Conservation (phyloP, 805 yeast genomes). For the Candida taoyuanica region DNA sequence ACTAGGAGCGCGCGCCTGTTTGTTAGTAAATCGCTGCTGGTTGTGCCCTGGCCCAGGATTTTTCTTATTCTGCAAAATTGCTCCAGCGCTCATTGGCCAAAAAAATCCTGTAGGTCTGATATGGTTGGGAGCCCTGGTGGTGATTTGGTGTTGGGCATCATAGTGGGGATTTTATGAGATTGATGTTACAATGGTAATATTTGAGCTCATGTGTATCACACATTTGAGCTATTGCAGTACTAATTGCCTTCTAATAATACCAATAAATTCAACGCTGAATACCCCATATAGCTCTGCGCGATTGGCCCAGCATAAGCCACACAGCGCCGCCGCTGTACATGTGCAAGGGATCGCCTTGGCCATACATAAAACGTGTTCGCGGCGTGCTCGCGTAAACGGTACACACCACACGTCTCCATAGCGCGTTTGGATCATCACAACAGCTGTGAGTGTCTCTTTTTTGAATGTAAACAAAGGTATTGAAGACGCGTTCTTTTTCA, state of each 20-base stretch:
- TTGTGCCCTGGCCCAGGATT: too few species aligned
- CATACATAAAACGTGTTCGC: slow-evolving; percentile 4
- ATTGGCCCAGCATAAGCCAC: slow-evolving; percentile 19
- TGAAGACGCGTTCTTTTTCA: too few species aligned
- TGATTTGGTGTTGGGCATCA: too few species aligned
- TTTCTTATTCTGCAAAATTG: slow-evolving; percentile 17
- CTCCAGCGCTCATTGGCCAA: slow-evolving; percentile 25
- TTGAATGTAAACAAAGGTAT: too few species aligned
- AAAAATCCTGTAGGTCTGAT: slow-evolving; percentile 2
- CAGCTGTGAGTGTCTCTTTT: too few species aligned
- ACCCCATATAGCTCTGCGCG: slow-evolving; percentile 9
- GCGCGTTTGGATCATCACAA: too few species aligned
- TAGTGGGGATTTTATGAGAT: too few species aligned
- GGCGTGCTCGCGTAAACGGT: background rate
- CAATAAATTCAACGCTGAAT: too few species aligned
- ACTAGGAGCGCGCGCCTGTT: too few species aligned
- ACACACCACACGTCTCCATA: background rate
- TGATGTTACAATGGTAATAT: background rate
- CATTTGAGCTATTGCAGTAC: background rate
- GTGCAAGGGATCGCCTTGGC: too few species aligned
- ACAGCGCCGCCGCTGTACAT: too few species aligned
- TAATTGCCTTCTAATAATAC: background rate
- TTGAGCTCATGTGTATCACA: background rate
- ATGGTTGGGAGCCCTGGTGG: slow-evolving; percentile 11
- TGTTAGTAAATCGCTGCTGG: too few species aligned